Conservation (phyloP, 176 grass and related monocot species). For the Leersia perrieri region DNA sequence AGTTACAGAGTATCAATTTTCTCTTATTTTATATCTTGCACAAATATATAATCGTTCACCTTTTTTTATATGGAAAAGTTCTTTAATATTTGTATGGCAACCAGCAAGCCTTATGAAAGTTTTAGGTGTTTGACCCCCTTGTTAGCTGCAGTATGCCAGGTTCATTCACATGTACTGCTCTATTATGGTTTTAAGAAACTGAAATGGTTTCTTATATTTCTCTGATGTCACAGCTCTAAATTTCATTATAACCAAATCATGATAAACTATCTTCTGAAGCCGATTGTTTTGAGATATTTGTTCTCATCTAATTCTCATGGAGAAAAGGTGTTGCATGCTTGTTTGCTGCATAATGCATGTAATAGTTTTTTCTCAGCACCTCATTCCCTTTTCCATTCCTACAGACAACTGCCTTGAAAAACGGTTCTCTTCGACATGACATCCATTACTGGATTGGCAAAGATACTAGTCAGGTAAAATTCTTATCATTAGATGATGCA, state of each 20-base stretch:
- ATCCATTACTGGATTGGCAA: slow-evolving; percentile 99
- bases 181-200: neutral
- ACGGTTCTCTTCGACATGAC: slow-evolving; percentile 84
- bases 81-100: slow-evolving; percentile 7
- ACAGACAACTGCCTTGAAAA: slow-evolving; percentile 82
- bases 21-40: neutral
- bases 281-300: neutral
- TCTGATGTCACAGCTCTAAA: neutral
- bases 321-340: neutral
- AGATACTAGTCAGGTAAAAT: slow-evolving; percentile 90
- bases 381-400: slow-evolving; percentile 5
- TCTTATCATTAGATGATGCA: slow-evolving; percentile 23
- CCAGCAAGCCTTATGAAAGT: neutral
- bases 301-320: neutral
- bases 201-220: neutral
- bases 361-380: neutral
- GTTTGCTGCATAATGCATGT: neutral
- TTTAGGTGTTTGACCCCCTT: neutral
- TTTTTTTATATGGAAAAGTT: neutral
- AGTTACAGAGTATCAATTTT: neutral
- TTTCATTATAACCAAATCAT: neutral
- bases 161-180: neutral
- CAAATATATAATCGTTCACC: neutral
- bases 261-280: slow-evolving; percentile 8
- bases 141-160: neutral